These are phyloP conservation scores for Aspergillus sojae DNA, from an alignment of 2,329 filamentous ascomycete genomes.

Conservation along the genomic window DNA sequence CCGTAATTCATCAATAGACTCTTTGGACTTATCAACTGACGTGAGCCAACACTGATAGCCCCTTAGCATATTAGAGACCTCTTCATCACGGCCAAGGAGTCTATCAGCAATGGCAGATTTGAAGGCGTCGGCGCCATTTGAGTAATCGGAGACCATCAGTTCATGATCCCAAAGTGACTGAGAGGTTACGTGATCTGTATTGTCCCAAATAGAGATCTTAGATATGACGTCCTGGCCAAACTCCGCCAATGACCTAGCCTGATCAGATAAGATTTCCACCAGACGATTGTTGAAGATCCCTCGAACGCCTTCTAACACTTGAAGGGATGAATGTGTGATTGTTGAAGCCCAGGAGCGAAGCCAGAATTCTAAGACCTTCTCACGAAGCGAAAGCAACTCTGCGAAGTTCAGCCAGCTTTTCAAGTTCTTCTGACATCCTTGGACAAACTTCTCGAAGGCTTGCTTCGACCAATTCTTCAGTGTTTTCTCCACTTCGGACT, in stretches of 20 bases:
- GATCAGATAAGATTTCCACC: slow-evolving; percentile 62
- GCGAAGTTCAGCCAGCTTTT: slow-evolving; percentile 66
- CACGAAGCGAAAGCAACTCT: slow-evolving; percentile 69
- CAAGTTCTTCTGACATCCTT: slow-evolving; percentile 65
- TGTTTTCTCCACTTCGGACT: slow-evolving; percentile 61
- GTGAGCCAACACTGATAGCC: slow-evolving; percentile 73
- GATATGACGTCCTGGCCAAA: slow-evolving; percentile 67
- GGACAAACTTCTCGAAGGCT: slow-evolving; percentile 61
- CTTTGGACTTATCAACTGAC: slow-evolving; percentile 60
- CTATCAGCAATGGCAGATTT: slow-evolving; percentile 69
- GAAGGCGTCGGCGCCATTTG: slow-evolving; percentile 67
- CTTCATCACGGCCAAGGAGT: slow-evolving; percentile 71
- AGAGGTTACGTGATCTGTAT: slow-evolving; percentile 54
- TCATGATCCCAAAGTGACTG: slow-evolving; percentile 69
- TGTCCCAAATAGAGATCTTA: slow-evolving; percentile 63
- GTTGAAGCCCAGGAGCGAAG: slow-evolving; percentile 69
- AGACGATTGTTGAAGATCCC: slow-evolving; percentile 70
- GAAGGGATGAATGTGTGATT: slow-evolving; percentile 51
- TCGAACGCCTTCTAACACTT: slow-evolving; percentile 70
- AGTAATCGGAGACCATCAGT: slow-evolving; percentile 66
- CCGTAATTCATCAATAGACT: slow-evolving; percentile 38
- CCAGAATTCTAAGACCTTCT: slow-evolving; percentile 73
- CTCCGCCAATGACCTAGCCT: slow-evolving; percentile 65
- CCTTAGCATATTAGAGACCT: slow-evolving; percentile 63
- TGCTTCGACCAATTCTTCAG: slow-evolving; percentile 66